Percentiles rank a stretch among this genome's conserved stretches.
These are phyloP conservation scores for Ceratocystis alfenasii DNA, from an alignment of 2,329 filamentous ascomycete species.

Conservation along the genomic window DNA sequence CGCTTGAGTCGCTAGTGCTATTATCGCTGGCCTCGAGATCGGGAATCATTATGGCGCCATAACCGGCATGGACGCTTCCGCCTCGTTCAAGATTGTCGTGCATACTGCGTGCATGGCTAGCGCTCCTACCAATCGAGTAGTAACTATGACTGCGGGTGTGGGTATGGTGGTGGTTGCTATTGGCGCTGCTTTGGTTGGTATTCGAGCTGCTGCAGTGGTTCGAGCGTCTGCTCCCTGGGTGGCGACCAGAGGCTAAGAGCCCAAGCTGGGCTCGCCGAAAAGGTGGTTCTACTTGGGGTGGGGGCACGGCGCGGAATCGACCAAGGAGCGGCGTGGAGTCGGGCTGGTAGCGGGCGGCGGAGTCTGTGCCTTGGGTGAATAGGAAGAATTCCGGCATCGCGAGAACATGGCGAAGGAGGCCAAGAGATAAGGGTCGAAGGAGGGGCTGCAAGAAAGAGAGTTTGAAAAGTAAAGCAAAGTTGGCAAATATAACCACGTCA, in stretches of 20 bases:
- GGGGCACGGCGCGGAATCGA: slow-evolving; percentile 52
- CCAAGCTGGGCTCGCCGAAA: slow-evolving; percentile 20
- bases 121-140: slow-evolving; percentile 32
- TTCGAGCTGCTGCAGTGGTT: not conserved
- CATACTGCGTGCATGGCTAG: slow-evolving; percentile 26
- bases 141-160: slow-evolving; percentile 27
- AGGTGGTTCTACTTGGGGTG: slow-evolving; percentile 25
- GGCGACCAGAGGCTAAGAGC: slow-evolving; percentile 16
- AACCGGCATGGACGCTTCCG: slow-evolving; percentile 45
- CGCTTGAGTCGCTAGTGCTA: slow-evolving; percentile 26
- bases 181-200: slow-evolving; percentile 23
- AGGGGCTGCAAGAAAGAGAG: not conserved
- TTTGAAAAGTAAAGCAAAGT: not conserved
- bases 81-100: slow-evolving; percentile 24
- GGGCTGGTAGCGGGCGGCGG: slow-evolving; percentile 38
- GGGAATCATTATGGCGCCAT: slow-evolving; percentile 41
- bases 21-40: slow-evolving; percentile 30
- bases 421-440: not conserved
- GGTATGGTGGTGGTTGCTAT: slow-evolving; percentile 21
- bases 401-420: slow-evolving; percentile 12
- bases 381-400: slow-evolving; percentile 54
- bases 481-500: not conserved
- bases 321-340: slow-evolving; percentile 51
- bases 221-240: slow-evolving; percentile 15
- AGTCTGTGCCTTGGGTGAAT: slow-evolving; percentile 54